phyloP scores from a whole-genome alignment of 352 stramenopile genomes.

The Phytopythium delawarense region DNA sequence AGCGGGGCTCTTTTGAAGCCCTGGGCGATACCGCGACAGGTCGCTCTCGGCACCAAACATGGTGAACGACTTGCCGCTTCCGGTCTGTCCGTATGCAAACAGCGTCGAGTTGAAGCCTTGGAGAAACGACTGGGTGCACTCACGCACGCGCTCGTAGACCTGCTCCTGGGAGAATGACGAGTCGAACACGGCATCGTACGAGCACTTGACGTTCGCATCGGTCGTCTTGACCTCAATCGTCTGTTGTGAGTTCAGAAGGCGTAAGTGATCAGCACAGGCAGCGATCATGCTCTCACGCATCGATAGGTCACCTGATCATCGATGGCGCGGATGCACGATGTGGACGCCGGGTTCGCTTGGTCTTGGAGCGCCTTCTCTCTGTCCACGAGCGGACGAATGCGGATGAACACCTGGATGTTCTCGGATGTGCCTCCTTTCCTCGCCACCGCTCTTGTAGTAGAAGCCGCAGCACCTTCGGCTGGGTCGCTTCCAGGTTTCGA shows the following conservation, averaged over 20 bases:
- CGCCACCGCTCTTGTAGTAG: not conserved
- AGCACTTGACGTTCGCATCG: conserved; percentile 72
- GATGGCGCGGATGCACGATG: conserved; percentile 41
- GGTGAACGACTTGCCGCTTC: conserved; percentile 84
- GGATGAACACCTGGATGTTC: conserved; percentile 84
- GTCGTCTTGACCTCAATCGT: conserved; percentile 74
- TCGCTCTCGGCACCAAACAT: conserved; percentile 83
- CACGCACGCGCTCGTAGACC: conserved; percentile 71
- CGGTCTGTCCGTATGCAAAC: conserved; percentile 84
- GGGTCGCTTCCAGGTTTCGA: conserved; percentile 4
- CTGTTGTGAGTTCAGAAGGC: conserved; percentile 9
- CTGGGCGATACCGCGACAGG: conserved; percentile 59
- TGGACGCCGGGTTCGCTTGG: conserved; percentile 19
- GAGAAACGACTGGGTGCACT: conserved; percentile 79
- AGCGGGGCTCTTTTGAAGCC: conserved; percentile 74
- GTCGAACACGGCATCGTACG: conserved; percentile 81
- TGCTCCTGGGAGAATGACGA: conserved; percentile 67
- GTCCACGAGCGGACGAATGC: conserved; percentile 75
- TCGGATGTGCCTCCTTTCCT: conserved; percentile 38
- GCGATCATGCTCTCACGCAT: not conserved
- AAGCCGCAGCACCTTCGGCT: not conserved
- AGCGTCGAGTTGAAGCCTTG: conserved; percentile 82
- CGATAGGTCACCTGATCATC: conserved; percentile 27
- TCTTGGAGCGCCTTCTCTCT: conserved; percentile 32
- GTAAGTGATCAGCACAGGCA: not conserved